Evolutionary conservation across 2,329 filamentous ascomycete genomes (phyloP).

Genomic region (Stylonectria norvegica): DNA sequence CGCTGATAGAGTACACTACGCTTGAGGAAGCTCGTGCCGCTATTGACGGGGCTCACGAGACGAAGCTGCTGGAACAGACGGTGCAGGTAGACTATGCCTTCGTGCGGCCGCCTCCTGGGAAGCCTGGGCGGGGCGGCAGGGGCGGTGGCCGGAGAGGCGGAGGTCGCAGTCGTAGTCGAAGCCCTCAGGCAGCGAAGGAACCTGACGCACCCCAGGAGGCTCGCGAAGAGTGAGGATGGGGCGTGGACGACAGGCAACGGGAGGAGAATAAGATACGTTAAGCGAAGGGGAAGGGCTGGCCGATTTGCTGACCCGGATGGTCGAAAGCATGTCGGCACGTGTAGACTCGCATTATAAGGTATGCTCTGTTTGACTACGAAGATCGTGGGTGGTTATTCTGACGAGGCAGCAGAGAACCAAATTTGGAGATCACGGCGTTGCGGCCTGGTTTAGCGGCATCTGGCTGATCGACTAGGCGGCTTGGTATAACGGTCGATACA

Average conservation of each 20-base stretch:
- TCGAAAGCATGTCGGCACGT: constrained; percentile 27
- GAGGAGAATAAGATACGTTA: background rate
- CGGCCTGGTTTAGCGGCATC: no score
- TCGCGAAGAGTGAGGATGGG: constrained; percentile 29
- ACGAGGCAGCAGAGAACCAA: constrained; percentile 4
- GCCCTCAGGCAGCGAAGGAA: constrained; percentile 41
- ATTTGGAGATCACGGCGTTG: constrained; percentile 2
- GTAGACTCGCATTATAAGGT: constrained; percentile 26
- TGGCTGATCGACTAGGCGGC: no score
- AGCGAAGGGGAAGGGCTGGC: constrained; percentile 9
- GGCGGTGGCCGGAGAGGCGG: constrained; percentile 40
- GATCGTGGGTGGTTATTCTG: background rate
- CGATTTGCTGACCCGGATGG: constrained; percentile 21
- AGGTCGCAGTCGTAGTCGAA: constrained; percentile 48
- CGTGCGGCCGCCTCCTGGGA: constrained; percentile 69
- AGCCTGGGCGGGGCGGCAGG: constrained; percentile 37
- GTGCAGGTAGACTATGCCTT: constrained; percentile 82
- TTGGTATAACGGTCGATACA: no score
- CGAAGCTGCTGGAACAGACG: constrained; percentile 77
- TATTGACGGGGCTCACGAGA: constrained; percentile 73
- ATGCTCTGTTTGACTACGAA: constrained; percentile 10
- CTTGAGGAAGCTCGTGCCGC: constrained; percentile 76
- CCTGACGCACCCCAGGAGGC: no score
- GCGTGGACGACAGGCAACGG: constrained; percentile 21
- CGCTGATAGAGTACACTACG: constrained; percentile 79